Base-by-base conservation (phyloP, 2,329 filamentous ascomycete species). In the Keithomyces neogunnii region DNA sequence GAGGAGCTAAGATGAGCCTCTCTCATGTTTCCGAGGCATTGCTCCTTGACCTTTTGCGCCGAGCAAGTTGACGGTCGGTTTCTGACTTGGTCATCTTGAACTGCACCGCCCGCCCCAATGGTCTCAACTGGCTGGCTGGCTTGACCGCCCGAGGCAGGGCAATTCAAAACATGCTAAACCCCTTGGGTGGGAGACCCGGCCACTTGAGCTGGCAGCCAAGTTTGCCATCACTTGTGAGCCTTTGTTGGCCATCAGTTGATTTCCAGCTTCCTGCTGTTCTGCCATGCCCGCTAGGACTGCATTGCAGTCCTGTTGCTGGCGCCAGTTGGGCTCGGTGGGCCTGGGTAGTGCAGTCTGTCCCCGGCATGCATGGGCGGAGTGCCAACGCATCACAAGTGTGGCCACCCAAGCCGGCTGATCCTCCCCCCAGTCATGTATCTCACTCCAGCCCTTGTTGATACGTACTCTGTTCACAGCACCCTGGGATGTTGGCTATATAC, bases 351-450 rank as follows among this genome's bases (percentile, higher is more conserved):
- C 77, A 78, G 47, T 47, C 39, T 74, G 72, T 76, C 54, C 73
- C 74, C 74, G 74, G 77, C 74, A 78, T 80, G 76, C 76, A 80
- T 78, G 49, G 45, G 48, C 76, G 59, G 60, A 57, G 54, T 67
- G 65, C 65, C 65, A 67, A 58, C 65, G 63, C 65, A 67, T 67
- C 64, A 65, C 63, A 56, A 64, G 63, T 67, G 63, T 62, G 62
- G 59, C 62, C 60, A 59, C 60, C 51, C 60, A 57, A 55, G 54
- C 54, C 50, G 51, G 52, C 53, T 55, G 54, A 54, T 55, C 55
- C 55, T 42, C 47, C 57, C 58, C 51, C 51, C 53, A 53, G 54
- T 51, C 57, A 49, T 60, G n/a, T 55, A 55, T 55, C 35, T 47
- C 51, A 5, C 40, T 28, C 40, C 40, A 31, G 40, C 26, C 13